Percentiles rank a stretch among this genome's conserved stretches.
These are phyloP conservation scores for Xanthoconium stramineum DNA, from an alignment of 768 basidiomycete species.

Conservation along the genomic window DNA sequence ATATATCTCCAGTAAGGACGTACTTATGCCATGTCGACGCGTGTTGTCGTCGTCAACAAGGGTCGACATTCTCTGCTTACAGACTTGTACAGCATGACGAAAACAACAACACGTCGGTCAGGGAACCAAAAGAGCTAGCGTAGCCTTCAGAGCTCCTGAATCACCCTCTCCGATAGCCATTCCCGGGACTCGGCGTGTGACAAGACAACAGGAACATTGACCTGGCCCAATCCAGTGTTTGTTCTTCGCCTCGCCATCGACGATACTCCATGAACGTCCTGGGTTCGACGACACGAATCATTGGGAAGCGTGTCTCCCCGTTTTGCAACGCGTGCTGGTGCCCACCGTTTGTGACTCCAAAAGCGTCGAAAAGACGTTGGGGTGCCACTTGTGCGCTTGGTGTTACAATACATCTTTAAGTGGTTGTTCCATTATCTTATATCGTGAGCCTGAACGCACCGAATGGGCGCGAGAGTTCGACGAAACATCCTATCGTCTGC, in stretches of 20 bases:
- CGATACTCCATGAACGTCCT: slow-evolving; percentile 12
- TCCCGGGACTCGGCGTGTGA: background rate
- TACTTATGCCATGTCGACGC: too few relatives aligned
- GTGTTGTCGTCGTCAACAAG: too few relatives aligned
- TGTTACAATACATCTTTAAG: background rate
- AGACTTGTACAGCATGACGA: too few relatives aligned
- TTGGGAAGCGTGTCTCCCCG: slow-evolving; percentile 1
- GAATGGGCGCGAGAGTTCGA: slow-evolving; percentile 1
- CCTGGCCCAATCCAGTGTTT: slow-evolving; percentile 8
- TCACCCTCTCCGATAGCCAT: slow-evolving; percentile 9
- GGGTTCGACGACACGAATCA: slow-evolving; percentile 9
- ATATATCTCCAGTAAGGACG: too few relatives aligned
- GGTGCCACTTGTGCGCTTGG: background rate
- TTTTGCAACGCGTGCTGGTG: background rate
- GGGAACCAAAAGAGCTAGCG: too few relatives aligned
- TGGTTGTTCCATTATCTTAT: background rate
- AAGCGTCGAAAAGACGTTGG: slow-evolving; percentile 5
- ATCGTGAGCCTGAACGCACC: background rate
- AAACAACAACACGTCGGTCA: too few relatives aligned
- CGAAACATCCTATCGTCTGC: slow-evolving; percentile 6
- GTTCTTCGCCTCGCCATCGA: slow-evolving; percentile 5
- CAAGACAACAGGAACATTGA: slow-evolving; percentile 16
- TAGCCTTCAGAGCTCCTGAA: slow-evolving; percentile 2
- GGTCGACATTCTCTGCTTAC: too few relatives aligned
- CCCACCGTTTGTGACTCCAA: background rate